Percentiles rank a stretch among this genome's conserved stretches.
Evolutionary conservation across 129 eudicot species (phyloP).

Genomic region (Flaveria sonorensis): DNA sequence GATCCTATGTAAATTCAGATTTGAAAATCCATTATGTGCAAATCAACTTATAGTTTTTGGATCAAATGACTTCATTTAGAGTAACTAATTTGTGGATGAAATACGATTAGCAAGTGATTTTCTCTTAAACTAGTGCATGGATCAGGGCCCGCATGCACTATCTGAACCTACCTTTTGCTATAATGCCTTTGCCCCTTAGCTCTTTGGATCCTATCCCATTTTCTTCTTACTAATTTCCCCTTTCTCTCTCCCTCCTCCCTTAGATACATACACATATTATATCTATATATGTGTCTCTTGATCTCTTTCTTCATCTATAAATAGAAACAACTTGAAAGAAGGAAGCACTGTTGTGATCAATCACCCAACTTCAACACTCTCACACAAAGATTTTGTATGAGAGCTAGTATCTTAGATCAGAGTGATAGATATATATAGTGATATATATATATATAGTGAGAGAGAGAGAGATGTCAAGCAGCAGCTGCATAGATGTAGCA

Average conservation of each 20-base stretch:
- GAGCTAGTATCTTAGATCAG: slow-evolving; percentile 27
- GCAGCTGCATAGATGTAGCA: slow-evolving; percentile 42
- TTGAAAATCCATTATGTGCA: too few relatives aligned
- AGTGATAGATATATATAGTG: background rate
- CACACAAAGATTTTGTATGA: slow-evolving; percentile 25
- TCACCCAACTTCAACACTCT: slow-evolving; percentile 29
- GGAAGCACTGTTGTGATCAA: slow-evolving; percentile 38
- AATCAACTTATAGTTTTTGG: too few relatives aligned
- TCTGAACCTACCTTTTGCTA: slow-evolving; percentile 44
- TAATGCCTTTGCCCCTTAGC: slow-evolving; percentile 42
- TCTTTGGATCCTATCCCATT: slow-evolving; percentile 57
- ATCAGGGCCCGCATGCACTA: slow-evolving; percentile 51
- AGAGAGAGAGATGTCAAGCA: slow-evolving; percentile 54
- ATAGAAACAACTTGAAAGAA: slow-evolving; percentile 28
- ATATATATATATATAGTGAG: slow-evolving; percentile 1
- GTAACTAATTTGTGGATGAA: too few relatives aligned
- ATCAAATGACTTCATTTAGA: too few relatives aligned
- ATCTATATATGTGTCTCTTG: slow-evolving; percentile 36
- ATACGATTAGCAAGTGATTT: background rate
- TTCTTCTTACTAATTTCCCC: slow-evolving; percentile 33
- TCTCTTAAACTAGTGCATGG: slow-evolving; percentile 18
- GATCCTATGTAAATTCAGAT: too few relatives aligned
- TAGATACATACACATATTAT: slow-evolving; percentile 25
- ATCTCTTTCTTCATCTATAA: slow-evolving; percentile 36
- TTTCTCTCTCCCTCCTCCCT: slow-evolving; percentile 32